phyloP scores from a whole-genome alignment of 2,329 filamentous ascomycete genomes.

The Ophidiomyces ophidiicola region DNA sequence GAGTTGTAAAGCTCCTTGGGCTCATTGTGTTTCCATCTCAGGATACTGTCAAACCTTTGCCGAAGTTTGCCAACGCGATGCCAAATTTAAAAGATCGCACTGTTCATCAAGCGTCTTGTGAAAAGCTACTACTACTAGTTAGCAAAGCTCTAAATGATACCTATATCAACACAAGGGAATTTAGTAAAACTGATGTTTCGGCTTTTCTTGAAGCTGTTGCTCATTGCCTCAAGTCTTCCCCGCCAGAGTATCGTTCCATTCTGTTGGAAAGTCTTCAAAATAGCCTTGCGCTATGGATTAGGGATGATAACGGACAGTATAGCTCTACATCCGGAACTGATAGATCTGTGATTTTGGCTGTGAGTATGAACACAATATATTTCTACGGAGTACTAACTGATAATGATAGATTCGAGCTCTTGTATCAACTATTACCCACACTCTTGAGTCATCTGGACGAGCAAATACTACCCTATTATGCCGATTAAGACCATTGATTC shows the following conservation, averaged over 20 bases:
- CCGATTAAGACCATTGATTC: slow-evolving; percentile 40
- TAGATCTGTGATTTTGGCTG: slow-evolving; percentile 25
- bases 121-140: slow-evolving; percentile 21
- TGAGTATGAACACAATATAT: slow-evolving; percentile 20
- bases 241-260: slow-evolving; percentile 40
- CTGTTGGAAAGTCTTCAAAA: slow-evolving; percentile 49
- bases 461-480: slow-evolving; percentile 34
- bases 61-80: background rate
- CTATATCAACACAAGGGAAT: slow-evolving; percentile 40
- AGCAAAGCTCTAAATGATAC: slow-evolving; percentile 41
- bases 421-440: slow-evolving; percentile 23
- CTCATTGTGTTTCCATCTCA: slow-evolving; percentile 8
- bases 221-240: slow-evolving; percentile 42
- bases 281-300: slow-evolving; percentile 26
- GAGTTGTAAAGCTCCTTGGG: slow-evolving; percentile 3
- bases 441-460: slow-evolving; percentile 22
- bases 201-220: slow-evolving; percentile 44
- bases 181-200: slow-evolving; percentile 31
- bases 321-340: slow-evolving; percentile 21
- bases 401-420: slow-evolving; percentile 24
- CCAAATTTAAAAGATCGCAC: background rate
- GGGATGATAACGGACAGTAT: slow-evolving; percentile 23
- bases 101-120: background rate
- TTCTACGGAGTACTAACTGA: slow-evolving; percentile 17
- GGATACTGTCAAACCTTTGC: background rate